These are phyloP conservation scores for Ogataea nakhonphanomensis DNA, from an alignment of 805 yeast genomes.

Conservation along the genomic window DNA sequence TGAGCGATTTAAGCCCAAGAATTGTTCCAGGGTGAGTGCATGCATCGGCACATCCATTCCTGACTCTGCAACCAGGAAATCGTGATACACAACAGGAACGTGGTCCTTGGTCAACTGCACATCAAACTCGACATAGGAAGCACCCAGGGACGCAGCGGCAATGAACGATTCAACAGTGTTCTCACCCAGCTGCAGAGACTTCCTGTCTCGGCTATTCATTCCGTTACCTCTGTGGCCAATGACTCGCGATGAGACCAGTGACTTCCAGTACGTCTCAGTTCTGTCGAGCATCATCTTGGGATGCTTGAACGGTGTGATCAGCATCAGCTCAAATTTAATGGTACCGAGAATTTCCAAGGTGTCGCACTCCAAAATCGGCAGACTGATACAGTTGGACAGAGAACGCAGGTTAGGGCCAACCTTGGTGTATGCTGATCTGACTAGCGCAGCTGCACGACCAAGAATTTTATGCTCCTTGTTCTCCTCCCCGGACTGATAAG, in stretches of 20 bases:
- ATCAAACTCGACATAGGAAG: constrained; percentile 94
- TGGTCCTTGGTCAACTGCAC: constrained; percentile 91
- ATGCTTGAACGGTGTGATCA: constrained; percentile 71
- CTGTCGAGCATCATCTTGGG: constrained; percentile 60
- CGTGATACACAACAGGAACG: constrained; percentile 93
- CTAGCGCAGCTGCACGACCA: constrained; percentile 81
- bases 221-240: constrained; percentile 97
- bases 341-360: constrained; percentile 75
- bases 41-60: constrained; percentile 98
- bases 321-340: constrained; percentile 68
- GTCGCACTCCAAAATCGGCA: constrained; percentile 73
- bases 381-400: constrained; percentile 57
- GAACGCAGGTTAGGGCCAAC: constrained; percentile 70
- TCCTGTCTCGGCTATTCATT: constrained; percentile 68
- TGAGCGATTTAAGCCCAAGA: constrained; percentile 50
- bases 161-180: constrained; percentile 93
- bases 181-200: constrained; percentile 88
- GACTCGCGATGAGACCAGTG: constrained; percentile 80
- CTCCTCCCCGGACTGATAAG: constrained; percentile 50
- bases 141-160: constrained; percentile 95
- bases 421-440: constrained; percentile 56
- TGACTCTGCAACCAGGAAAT: constrained; percentile 88
- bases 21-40: constrained; percentile 83
- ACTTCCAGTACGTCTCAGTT: constrained; percentile 87
- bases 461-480: constrained; percentile 41